Evolutionary conservation across 306 rosid genomes (phyloP).

Genomic region (Lagenaria siceraria): DNA sequence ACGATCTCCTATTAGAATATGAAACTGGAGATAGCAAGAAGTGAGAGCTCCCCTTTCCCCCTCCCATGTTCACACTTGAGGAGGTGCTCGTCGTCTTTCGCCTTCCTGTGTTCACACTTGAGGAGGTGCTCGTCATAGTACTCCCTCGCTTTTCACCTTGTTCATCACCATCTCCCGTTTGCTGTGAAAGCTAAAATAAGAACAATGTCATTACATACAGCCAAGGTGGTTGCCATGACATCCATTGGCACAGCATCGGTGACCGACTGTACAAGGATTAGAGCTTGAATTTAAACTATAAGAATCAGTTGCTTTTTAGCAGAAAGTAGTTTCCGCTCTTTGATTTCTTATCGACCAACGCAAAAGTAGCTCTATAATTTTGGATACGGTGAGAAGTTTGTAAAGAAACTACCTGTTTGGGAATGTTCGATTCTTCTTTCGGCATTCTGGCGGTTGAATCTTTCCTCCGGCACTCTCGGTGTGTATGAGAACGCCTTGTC

Average conservation of each 20-base stretch:
- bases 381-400: not conserved
- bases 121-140: slow-evolving; percentile 28
- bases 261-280: not conserved
- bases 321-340: not conserved
- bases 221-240: not conserved
- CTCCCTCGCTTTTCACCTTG: slow-evolving; percentile 29
- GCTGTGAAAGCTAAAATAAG: slow-evolving; percentile 29
- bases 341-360: not conserved
- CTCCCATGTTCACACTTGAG: slow-evolving; percentile 27
- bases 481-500: slow-evolving; percentile 37
- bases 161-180: slow-evolving; percentile 7
- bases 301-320: not conserved
- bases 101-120: slow-evolving; percentile 28
- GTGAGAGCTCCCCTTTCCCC: slow-evolving; percentile 30
- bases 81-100: slow-evolving; percentile 29
- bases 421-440: slow-evolving; percentile 21
- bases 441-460: slow-evolving; percentile 19
- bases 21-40: slow-evolving; percentile 23
- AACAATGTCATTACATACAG: not conserved
- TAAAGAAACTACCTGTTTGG: slow-evolving; percentile 26
- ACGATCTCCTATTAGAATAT: slow-evolving; percentile 18
- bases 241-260: not conserved
- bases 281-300: not conserved
- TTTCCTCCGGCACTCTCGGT: slow-evolving; percentile 26
- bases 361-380: not conserved